Conservation (phyloP, 2,329 filamentous ascomycete species). For the Alternaria incomplexa region DNA sequence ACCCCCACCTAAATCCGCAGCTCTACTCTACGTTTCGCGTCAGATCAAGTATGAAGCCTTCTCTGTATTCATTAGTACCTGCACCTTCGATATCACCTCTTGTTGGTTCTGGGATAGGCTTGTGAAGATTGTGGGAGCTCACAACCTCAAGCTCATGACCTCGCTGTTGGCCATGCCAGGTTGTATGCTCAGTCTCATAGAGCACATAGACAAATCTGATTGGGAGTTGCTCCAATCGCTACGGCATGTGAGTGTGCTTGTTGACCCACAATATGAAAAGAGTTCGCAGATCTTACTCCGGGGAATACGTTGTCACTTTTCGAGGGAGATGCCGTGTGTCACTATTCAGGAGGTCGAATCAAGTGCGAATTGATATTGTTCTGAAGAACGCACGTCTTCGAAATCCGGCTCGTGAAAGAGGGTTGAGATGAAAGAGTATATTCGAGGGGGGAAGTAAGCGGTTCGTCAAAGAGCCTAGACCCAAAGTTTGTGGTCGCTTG, state of each 20-base stretch:
- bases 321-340: not conserved
- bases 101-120: not conserved
- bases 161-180: not conserved
- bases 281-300: not conserved
- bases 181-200: not conserved
- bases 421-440: constrained; percentile 23
- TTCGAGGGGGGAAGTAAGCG: constrained; percentile 28
- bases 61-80: not conserved
- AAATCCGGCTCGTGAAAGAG: not conserved
- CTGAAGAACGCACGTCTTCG: not conserved
- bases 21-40: not conserved
- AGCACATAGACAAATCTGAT: not conserved
- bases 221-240: not conserved
- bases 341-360: not conserved
- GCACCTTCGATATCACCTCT: not conserved
- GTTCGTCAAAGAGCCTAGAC: constrained; percentile 34
- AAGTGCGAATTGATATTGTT: not conserved
- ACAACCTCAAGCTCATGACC: not conserved
- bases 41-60: not conserved
- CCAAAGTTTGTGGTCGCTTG: constrained; percentile 32
- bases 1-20: not conserved
- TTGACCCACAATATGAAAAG: not conserved
- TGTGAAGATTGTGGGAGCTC: not conserved
- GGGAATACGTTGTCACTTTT: not conserved
- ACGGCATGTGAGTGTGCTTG: not conserved